Evolutionary conservation across 768 basidiomycete species (phyloP).

Genomic region (Naganishia kalamii): DNA sequence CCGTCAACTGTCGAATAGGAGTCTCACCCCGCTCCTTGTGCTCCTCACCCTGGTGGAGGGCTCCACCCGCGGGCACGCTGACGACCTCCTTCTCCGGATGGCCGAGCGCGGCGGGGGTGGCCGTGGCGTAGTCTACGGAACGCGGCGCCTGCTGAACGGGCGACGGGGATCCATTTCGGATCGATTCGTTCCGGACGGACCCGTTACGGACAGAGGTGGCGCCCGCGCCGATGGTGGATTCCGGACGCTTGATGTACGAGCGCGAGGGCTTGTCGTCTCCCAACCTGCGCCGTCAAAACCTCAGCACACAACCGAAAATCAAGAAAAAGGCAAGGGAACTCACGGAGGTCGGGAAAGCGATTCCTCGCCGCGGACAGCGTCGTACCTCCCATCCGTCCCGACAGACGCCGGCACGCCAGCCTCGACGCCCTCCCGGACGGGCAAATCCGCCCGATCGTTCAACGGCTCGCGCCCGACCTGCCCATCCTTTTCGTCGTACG

Average conservation of each 20-base stretch:
- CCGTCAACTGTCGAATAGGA: not conserved
- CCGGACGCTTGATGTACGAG: conserved; percentile 23
- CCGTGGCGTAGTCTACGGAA: conserved; percentile 10
- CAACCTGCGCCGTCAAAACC: not conserved
- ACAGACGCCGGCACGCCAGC: not conserved
- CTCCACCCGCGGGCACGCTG: conserved; percentile 21
- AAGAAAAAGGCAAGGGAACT: not conserved
- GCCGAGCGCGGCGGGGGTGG: conserved; percentile 17
- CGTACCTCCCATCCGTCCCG: conserved; percentile 8
- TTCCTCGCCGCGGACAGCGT: not conserved
- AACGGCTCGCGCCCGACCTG: not conserved
- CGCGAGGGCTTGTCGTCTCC: conserved; percentile 22
- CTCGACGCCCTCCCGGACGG: conserved; percentile 10
- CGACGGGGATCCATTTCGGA: not conserved
- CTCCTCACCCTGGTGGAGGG: conserved; percentile 2
- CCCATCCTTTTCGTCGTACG: not conserved
- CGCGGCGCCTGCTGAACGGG: conserved; percentile 4
- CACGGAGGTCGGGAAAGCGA: conserved; percentile 5
- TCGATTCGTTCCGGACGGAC: conserved; percentile 1
- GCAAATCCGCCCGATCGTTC: not conserved
- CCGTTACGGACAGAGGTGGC: not conserved
- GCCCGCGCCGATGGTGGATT: not conserved
- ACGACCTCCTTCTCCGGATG: conserved; percentile 12
- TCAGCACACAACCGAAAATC: not conserved
- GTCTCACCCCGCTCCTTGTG: not conserved